These are phyloP conservation scores for Phascolomyces articulosus DNA, from an alignment of 371 early-diverging fungal genomes.

Conservation along the genomic window DNA sequence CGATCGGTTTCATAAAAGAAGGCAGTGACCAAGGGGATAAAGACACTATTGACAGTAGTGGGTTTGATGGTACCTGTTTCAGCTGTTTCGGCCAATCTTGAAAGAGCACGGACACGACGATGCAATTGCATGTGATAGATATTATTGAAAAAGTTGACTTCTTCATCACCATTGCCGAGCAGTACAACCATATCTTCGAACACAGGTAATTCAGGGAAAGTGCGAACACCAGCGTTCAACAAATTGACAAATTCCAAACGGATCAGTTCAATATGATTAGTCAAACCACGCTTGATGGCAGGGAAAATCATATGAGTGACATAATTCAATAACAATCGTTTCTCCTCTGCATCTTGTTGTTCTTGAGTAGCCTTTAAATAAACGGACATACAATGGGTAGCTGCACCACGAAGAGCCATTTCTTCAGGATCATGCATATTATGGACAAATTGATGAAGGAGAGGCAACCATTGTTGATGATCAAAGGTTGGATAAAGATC, in stretches of 20 bases:
- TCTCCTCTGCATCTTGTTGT: constrained; percentile 42
- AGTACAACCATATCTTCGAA: constrained; percentile 73
- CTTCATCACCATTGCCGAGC: constrained; percentile 68
- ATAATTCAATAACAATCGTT: constrained; percentile 47
- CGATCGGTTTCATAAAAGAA: constrained; percentile 82
- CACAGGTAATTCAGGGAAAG: constrained; percentile 57
- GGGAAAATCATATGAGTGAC: constrained; percentile 73
- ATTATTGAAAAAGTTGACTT: constrained; percentile 88
- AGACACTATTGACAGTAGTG: constrained; percentile 69
- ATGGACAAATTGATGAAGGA: constrained; percentile 86
- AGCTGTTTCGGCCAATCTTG: constrained; percentile 69
- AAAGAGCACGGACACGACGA: constrained; percentile 84
- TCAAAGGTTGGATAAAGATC: constrained; percentile 62
- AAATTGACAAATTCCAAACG: constrained; percentile 74
- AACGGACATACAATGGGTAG: constrained; percentile 70
- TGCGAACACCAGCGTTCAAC: constrained; percentile 65
- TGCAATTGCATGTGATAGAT: constrained; percentile 93
- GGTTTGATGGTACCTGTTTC: constrained; percentile 47
- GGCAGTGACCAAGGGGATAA: constrained; percentile 85
- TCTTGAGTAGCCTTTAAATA: constrained; percentile 62
- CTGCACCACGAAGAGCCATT: constrained; percentile 84
- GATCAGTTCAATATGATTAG: constrained; percentile 60
- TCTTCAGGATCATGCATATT: constrained; percentile 85
- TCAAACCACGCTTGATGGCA: constrained; percentile 75
- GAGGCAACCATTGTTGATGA: constrained; percentile 84